Percentiles rank a stretch among this genome's conserved stretches.
Evolutionary conservation across 2,329 filamentous ascomycete genomes (phyloP).

Genomic region (Beauveria australis): DNA sequence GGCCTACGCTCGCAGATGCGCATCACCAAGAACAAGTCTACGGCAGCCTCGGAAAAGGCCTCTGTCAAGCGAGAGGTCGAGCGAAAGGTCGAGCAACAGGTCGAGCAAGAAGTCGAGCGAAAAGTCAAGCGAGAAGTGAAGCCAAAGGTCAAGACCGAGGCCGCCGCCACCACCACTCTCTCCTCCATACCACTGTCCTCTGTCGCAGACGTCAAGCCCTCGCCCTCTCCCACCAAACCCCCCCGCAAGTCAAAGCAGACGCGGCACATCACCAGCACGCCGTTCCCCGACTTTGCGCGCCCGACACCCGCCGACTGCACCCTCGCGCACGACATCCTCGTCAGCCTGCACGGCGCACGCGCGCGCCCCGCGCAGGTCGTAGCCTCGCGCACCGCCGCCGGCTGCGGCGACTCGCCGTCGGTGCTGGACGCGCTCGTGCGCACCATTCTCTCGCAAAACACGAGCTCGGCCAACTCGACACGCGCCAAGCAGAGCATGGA

Average conservation of each 20-base stretch:
- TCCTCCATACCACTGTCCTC: background rate
- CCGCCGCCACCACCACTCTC: background rate
- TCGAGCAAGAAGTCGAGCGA: background rate
- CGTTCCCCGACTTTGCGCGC: constrained; percentile 58
- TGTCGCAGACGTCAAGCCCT: background rate
- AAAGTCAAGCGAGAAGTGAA: background rate
- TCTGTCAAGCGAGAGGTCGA: background rate
- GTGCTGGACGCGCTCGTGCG: constrained; percentile 45
- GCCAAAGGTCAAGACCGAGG: background rate
- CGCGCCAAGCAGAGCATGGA: constrained; percentile 48
- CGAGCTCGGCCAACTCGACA: constrained; percentile 46
- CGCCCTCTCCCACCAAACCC: background rate
- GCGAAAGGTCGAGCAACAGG: background rate
- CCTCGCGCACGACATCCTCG: constrained; percentile 58
- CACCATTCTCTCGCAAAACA: constrained; percentile 46
- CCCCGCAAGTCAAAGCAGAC: background rate
- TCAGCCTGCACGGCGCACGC: constrained; percentile 56
- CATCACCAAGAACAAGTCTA: constrained; percentile 5
- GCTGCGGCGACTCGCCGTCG: constrained; percentile 44
- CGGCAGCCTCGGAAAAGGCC: background rate
- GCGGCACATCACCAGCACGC: constrained; percentile 29
- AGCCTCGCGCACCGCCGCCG: constrained; percentile 55
- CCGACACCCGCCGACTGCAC: constrained; percentile 62
- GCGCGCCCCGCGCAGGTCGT: constrained; percentile 52
- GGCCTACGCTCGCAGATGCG: constrained; percentile 9